Evolutionary conservation across 1,284 basidiomycete species (phyloP), one percentile per base, ranked within the genome.

Genomic region (Peniophora sp.): DNA sequence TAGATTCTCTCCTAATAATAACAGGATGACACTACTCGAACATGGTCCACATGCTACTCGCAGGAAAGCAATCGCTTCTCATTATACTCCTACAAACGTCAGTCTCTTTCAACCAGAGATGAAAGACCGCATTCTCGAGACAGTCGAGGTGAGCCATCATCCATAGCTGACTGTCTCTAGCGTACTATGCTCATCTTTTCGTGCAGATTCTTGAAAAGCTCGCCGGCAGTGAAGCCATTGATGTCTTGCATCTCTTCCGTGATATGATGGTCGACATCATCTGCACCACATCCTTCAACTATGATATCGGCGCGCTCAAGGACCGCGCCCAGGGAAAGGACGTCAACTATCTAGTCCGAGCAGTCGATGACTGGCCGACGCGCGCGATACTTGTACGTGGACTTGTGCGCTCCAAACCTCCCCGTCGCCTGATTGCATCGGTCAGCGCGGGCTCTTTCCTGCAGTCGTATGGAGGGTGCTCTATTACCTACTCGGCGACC

Each of bases 11-110:
- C 17, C 12, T 49, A 15, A 41, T 24, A 39, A 14, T 3, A 14
- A 15, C 14, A 59, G 58, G 6, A 57, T 59, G 56, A 55, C 58
- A 11, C 48, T 49, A 0, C 48, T 59, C 11, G 48, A 54, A 2
- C 52, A 55, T 23, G 39, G 49, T 6, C 42, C 47, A 12, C 58
- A 60, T 51, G 48, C 48, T 17, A 23, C 20, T n/a, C 49, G 52
- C 11, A 52, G 52, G 24, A 54, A 48, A 35, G 50, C 51, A 3
- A 58, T 50, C 37, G 52, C 55, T 2, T 23, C 54, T 20, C 57
- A 60, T 35, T 58, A 60, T 45, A 51, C 42, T 18, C 37, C 48
- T 17, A 22, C 51, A 3, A 54, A 60, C 39, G 37, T 58, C 23
- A 23, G 51, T 10, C 48, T 51, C 6, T 60, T 58, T 43, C 53